Conservation (phyloP, 192 early-diverging fungal species). For the Mortierella antarctica region DNA sequence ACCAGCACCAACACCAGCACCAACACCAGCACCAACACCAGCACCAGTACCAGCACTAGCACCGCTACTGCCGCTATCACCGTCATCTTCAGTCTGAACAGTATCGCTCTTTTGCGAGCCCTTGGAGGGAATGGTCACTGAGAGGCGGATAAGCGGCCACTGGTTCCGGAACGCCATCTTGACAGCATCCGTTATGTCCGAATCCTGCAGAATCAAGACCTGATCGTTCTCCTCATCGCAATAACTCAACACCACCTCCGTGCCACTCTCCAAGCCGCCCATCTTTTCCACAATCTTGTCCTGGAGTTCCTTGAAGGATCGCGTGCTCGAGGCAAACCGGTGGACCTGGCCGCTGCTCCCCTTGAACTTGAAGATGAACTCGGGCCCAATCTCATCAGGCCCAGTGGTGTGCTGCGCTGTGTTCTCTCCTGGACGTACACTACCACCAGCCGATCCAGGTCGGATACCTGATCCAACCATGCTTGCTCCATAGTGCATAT, state of each 20-base stretch:
- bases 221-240: constrained; percentile 89
- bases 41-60: not conserved
- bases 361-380: constrained; percentile 71
- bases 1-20: constrained; percentile 17
- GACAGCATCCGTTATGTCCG: constrained; percentile 84
- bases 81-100: not conserved
- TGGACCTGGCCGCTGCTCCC: constrained; percentile 70
- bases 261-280: constrained; percentile 19
- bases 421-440: not conserved
- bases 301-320: constrained; percentile 61
- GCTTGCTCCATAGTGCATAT: constrained; percentile 19
- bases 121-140: constrained; percentile 5
- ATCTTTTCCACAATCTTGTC: constrained; percentile 68
- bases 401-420: constrained; percentile 1
- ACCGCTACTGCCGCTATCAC: not conserved
- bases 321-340: constrained; percentile 63
- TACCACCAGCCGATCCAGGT: not conserved
- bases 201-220: constrained; percentile 73
- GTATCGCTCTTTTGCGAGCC: not conserved
- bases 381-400: constrained; percentile 32
- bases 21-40: not conserved
- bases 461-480: constrained; percentile 28
- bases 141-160: constrained; percentile 23
- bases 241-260: constrained; percentile 58
- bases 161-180: constrained; percentile 63